Base-by-base conservation (phyloP, 1,284 basidiomycete species). In the Microbotryomycetes sp. region DNA sequence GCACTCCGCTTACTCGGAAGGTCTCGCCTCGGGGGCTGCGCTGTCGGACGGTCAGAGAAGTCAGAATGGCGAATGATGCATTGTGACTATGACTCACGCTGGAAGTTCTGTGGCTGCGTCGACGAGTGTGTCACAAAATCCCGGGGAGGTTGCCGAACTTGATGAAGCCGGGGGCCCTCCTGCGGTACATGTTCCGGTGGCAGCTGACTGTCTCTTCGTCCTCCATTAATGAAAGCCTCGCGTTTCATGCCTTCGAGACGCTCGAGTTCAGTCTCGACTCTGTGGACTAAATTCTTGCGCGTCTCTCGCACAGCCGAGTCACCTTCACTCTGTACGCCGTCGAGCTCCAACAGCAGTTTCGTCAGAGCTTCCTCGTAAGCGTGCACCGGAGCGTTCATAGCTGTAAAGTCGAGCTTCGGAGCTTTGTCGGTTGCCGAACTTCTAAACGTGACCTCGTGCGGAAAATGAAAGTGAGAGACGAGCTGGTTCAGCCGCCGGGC, bases 271-370 rank as follows among this genome's bases (percentile, higher is more conserved):
- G 9, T 18, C 18, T 41, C 35, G 35, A 41, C 35, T 18, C 9
- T 41, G 9, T 75, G 76, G 48, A 87, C 85, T 3, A 85, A 77
- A 13, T 77, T 76, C 72, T 82, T 80, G 57, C 86, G 75, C 60
- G 75, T 76, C n/a, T 78, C 78, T 29, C 86, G 76, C n/a, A 88
- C 80, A 5, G 73, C 74, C 56, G 76, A 73, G 63, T 83, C 79
- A 1, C 86, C 86, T 68, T 78, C 79, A 64, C 82, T 85, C 65
- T 85, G 81, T 3, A 88, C 80, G 0, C 79, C 81, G 68, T 88
- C 86, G 4, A 87, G 79, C 59, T 78, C 78, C 48, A 83, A 79
- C 31, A 88, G 76, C 18, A 88, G 74, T 55, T 81, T 80, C 57
- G 81, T 80, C 55, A 88, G 77, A 26, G 78, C 77, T 65, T 85